phyloP scores from a whole-genome alignment of 805 yeast genomes.

The Metschnikowia gelsemii region DNA sequence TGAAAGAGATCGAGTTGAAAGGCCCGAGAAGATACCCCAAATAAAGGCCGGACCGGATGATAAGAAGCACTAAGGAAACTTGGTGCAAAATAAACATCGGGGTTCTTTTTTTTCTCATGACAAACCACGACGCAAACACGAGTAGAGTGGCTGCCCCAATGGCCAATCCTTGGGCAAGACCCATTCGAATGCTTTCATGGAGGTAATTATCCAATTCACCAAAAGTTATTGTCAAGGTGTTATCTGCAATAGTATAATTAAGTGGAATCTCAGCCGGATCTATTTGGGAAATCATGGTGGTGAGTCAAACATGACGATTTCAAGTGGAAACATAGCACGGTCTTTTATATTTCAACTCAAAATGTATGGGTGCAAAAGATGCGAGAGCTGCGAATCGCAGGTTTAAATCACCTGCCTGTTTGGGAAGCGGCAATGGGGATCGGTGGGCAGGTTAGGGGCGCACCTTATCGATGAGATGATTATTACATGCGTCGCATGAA shows the following conservation, averaged over 20 bases:
- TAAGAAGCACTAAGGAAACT: constrained; percentile 51
- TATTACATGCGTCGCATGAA: constrained; percentile 7
- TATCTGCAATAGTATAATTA: constrained; percentile 14
- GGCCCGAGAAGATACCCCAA: constrained; percentile 54
- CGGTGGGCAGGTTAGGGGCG: constrained; percentile 7
- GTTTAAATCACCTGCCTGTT: constrained; percentile 10
- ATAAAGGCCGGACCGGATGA: constrained; percentile 62
- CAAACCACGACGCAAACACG: constrained; percentile 18
- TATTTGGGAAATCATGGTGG: constrained; percentile 6
- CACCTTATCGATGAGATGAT: constrained; percentile 6
- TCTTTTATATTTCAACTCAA: constrained; percentile 2
- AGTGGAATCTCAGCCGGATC: constrained; percentile 14
- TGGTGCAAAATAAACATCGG: constrained; percentile 77
- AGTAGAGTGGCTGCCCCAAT: constrained; percentile 19
- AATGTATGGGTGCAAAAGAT: constrained; percentile 13
- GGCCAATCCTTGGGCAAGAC: constrained; percentile 16
- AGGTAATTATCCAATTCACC: constrained; percentile 10
- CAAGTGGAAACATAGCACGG: not conserved
- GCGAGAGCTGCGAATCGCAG: constrained; percentile 4
- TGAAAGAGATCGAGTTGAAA: constrained; percentile 48
- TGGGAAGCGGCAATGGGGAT: constrained; percentile 8
- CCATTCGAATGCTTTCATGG: constrained; percentile 8
- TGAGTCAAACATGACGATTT: not conserved
- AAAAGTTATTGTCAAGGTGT: constrained; percentile 11
- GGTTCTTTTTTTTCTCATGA: constrained; percentile 49